Evolutionary conservation across 345 rosid species (phyloP).

Genomic region (Lumnitzera littorea): DNA sequence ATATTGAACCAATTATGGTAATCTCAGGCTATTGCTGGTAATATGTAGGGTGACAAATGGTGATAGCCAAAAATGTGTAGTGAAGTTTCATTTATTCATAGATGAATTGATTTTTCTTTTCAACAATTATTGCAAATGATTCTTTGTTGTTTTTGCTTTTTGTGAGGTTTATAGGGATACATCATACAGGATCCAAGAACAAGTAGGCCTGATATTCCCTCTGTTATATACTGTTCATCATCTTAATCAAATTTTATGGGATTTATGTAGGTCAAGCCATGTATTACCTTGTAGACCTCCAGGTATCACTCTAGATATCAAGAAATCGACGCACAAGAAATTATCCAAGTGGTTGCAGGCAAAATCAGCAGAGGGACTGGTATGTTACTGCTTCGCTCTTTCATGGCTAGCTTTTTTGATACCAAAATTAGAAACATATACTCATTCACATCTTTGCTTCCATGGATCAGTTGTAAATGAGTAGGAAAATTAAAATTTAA

Average conservation of each 20-base stretch:
- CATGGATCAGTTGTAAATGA: constrained; percentile 1
- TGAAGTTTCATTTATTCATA: too few relatives aligned
- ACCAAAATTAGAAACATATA: not conserved
- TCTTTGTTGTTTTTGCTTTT: not conserved
- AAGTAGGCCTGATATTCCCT: not conserved
- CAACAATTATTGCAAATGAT: not conserved
- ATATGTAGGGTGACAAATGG: too few relatives aligned
- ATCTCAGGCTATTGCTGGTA: too few relatives aligned
- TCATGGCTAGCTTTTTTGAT: not conserved
- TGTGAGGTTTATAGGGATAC: not conserved
- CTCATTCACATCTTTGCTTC: not conserved
- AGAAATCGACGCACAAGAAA: constrained; percentile 94
- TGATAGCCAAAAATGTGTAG: too few relatives aligned
- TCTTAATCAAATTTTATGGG: not conserved
- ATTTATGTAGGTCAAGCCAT: constrained; percentile 71
- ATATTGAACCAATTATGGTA: too few relatives aligned
- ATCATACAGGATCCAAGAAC: not conserved
- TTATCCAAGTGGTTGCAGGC: constrained; percentile 91
- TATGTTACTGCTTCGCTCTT: constrained; percentile 16
- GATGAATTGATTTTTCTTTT: too few relatives aligned
- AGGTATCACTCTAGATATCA: constrained; percentile 71
- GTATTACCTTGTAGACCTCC: constrained; percentile 85
- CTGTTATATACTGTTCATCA: not conserved
- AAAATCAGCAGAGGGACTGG: constrained; percentile 77
- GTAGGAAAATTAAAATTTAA: not conserved